phyloP scores from a whole-genome alignment of 2,329 filamentous ascomycete genomes.

The Rugonectria rugulosa region DNA sequence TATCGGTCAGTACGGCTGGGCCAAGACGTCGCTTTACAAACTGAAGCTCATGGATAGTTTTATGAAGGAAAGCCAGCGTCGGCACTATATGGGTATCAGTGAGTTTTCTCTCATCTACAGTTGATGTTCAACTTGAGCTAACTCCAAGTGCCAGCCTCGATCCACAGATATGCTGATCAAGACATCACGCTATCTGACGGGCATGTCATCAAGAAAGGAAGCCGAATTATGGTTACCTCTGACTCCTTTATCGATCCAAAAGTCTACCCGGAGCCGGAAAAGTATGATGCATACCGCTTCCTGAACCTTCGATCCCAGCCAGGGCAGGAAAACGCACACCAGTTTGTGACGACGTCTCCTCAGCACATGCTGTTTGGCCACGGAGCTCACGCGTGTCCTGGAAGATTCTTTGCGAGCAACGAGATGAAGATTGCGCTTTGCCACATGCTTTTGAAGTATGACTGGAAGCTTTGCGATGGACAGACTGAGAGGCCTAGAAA shows the following conservation, averaged over 20 bases:
- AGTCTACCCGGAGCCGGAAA: conserved; percentile 40
- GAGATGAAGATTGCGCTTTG: conserved; percentile 60
- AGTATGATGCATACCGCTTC: conserved; percentile 57
- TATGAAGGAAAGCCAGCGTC: conserved; percentile 49
- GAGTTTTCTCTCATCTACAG: background rate
- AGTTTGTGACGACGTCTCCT: conserved; percentile 57
- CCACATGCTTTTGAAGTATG: conserved; percentile 57
- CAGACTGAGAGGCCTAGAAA: background rate
- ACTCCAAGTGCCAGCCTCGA: background rate
- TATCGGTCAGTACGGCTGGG: conserved; percentile 45
- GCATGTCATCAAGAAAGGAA: background rate
- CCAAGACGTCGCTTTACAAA: conserved; percentile 46
- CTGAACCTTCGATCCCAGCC: conserved; percentile 47
- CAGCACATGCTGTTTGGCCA: conserved; percentile 60
- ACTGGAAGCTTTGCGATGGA: conserved; percentile 48
- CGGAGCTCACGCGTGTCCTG: conserved; percentile 60
- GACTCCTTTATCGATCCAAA: background rate
- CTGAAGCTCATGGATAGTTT: conserved; percentile 52
- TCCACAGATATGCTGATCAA: conserved; percentile 2
- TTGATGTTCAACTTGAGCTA: background rate
- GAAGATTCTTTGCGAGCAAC: conserved; percentile 60
- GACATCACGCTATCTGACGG: conserved; percentile 4
- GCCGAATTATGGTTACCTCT: conserved; percentile 2
- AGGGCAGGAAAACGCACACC: conserved; percentile 39
- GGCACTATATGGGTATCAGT: conserved; percentile 20